Evolutionary conservation across 2,329 filamentous ascomycete species (phyloP).

Genomic region (Penicillium frequentans): DNA sequence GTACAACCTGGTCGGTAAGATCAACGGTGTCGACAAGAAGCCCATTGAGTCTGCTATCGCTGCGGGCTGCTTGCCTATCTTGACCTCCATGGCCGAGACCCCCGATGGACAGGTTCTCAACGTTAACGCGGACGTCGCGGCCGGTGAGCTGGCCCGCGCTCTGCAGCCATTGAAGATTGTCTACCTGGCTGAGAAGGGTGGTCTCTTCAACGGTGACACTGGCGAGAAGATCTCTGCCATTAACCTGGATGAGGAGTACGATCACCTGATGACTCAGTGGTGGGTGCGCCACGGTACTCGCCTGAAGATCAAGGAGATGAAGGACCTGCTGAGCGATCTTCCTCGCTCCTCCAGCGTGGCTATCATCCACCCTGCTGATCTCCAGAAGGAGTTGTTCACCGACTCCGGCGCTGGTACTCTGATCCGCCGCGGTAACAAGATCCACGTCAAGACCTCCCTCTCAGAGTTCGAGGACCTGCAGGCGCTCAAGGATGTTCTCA

Average conservation of each 20-base stretch:
- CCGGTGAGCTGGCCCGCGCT: conserved; percentile 84
- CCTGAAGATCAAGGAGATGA: conserved; percentile 97
- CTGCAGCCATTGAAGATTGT: conserved; percentile 96
- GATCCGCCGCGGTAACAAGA: conserved; percentile 87
- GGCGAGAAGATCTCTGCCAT: conserved; percentile 95
- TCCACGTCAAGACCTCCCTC: conserved; percentile 70
- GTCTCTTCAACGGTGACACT: conserved; percentile 89
- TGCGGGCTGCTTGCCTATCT: conserved; percentile 85
- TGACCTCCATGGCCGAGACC: conserved; percentile 96
- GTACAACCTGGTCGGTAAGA: conserved; percentile 93
- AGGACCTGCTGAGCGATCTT: conserved; percentile 84
- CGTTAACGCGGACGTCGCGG: conserved; percentile 96
- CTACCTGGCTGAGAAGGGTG: conserved; percentile 97
- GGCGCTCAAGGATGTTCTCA: conserved; percentile 76
- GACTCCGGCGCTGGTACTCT: conserved; percentile 92
- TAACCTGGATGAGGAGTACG: conserved; percentile 95
- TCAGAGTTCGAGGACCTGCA: conserved; percentile 73
- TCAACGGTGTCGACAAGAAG: conserved; percentile 85
- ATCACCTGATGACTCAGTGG: conserved; percentile 84
- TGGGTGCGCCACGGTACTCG: conserved; percentile 96
- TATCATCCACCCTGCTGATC: conserved; percentile 92
- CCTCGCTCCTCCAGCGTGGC: conserved; percentile 92
- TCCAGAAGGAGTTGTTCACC: conserved; percentile 96
- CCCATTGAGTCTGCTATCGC: conserved; percentile 90
- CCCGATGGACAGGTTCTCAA: conserved; percentile 90